These are phyloP conservation scores for Yarrowia divulgata DNA, from an alignment of 805 yeast genomes.

Conservation along the genomic window DNA sequence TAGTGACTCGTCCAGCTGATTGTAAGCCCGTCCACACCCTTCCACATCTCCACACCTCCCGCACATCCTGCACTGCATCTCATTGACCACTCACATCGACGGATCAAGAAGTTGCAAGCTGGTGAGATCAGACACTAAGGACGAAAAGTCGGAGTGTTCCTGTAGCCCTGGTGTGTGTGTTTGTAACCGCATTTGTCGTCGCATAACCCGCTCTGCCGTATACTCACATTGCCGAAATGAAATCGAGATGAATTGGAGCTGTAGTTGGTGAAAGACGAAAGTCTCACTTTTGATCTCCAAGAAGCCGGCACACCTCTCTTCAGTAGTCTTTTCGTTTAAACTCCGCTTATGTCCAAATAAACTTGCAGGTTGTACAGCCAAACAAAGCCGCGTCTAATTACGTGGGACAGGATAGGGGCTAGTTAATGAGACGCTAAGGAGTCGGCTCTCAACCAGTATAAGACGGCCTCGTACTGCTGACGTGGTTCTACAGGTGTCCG, in stretches of 20 bases:
- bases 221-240: slow-evolving; percentile 33
- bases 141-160: background rate
- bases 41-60: background rate
- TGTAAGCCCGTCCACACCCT: background rate
- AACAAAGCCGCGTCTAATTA: slow-evolving; percentile 35
- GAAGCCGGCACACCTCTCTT: background rate
- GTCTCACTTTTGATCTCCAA: slow-evolving; percentile 1
- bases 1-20: background rate
- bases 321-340: slow-evolving; percentile 7
- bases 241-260: slow-evolving; percentile 28
- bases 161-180: background rate
- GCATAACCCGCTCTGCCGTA: background rate
- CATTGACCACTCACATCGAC: slow-evolving; percentile 1
- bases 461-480: background rate
- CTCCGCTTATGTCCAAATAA: slow-evolving; percentile 10
- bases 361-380: slow-evolving; percentile 29
- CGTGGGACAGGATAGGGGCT: slow-evolving; percentile 19
- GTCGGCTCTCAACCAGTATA: background rate
- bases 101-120: slow-evolving; percentile 3
- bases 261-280: slow-evolving; percentile 24
- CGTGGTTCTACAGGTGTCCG: background rate
- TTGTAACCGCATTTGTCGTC: background rate
- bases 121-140: too few relatives aligned
- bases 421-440: background rate
- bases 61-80: background rate